These are phyloP conservation scores for Areca catechu DNA, from an alignment of 176 grass and related monocot genomes.

Conservation along the genomic window DNA sequence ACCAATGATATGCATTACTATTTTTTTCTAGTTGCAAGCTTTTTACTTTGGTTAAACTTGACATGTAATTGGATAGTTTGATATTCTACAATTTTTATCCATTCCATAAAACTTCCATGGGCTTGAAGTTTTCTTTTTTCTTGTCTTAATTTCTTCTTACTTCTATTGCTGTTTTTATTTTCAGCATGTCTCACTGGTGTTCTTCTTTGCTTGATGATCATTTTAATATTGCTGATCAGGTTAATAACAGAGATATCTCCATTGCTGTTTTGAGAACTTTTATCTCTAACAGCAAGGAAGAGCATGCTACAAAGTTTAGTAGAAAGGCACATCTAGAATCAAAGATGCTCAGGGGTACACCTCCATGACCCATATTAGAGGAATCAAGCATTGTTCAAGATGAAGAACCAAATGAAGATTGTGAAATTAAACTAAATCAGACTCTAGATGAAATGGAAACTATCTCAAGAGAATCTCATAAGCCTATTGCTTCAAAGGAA, in stretches of 20 bases:
- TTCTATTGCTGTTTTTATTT: background rate
- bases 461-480: conserved; percentile 27
- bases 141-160: no score
- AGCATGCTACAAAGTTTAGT: conserved; percentile 48
- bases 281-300: conserved; percentile 73
- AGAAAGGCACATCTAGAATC: conserved; percentile 38
- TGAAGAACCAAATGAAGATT: conserved; percentile 34
- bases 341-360: conserved; percentile 2
- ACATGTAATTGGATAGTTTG: no score
- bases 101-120: no score
- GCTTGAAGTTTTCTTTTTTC: no score
- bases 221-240: conserved; percentile 31
- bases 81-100: no score
- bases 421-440: conserved; percentile 29
- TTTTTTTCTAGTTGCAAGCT: no score
- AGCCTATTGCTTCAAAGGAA: conserved; percentile 46
- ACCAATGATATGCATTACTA: no score
- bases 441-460: conserved; percentile 23
- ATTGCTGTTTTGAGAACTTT: conserved; percentile 86
- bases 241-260: conserved; percentile 97
- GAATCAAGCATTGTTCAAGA: conserved; percentile 18
- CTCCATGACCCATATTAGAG: conserved; percentile 32
- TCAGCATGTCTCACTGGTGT: conserved; percentile 7
- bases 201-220: conserved; percentile 1
- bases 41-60: no score